Percentiles rank a stretch among this genome's conserved stretches.
Evolutionary conservation across 2,329 filamentous ascomycete genomes (phyloP).

Genomic region (Penicillium olsonii): DNA sequence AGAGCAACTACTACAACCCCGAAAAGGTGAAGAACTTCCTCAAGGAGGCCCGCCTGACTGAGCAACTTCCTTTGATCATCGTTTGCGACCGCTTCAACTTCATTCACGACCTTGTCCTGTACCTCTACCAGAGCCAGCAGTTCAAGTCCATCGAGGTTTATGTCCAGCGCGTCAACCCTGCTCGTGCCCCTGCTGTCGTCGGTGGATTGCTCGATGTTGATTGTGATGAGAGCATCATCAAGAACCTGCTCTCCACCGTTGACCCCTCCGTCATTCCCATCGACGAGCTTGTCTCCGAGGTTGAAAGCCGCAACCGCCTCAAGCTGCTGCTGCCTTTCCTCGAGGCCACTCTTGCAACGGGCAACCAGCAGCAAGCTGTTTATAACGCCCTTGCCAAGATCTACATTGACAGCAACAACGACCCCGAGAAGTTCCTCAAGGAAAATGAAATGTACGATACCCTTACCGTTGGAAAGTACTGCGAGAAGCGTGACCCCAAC

Average conservation of each 20-base stretch:
- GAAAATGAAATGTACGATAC: slow-evolving; percentile 98
- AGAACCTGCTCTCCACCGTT: slow-evolving; percentile 82
- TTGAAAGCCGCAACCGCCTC: slow-evolving; percentile 92
- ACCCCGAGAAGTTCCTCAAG: slow-evolving; percentile 95
- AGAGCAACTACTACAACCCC: slow-evolving; percentile 84
- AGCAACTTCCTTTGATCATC: slow-evolving; percentile 95
- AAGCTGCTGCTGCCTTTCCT: slow-evolving; percentile 96
- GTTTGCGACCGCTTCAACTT: slow-evolving; percentile 99
- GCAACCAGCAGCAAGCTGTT: slow-evolving; percentile 94
- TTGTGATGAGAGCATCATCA: slow-evolving; percentile 95
- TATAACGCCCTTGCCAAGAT: slow-evolving; percentile 99
- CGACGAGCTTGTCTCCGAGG: slow-evolving; percentile 88
- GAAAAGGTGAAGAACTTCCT: slow-evolving; percentile 99
- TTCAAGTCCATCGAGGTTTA: slow-evolving; percentile 99
- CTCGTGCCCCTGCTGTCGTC: slow-evolving; percentile 86
- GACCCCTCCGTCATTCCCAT: slow-evolving; percentile 85
- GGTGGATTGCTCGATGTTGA: slow-evolving; percentile 94
- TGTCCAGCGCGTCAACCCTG: slow-evolving; percentile 93
- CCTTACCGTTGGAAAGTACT: slow-evolving; percentile 91
- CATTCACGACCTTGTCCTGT: slow-evolving; percentile 92
- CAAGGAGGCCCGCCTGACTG: slow-evolving; percentile 88
- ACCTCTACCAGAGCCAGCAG: slow-evolving; percentile 98
- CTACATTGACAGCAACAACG: slow-evolving; percentile 98
- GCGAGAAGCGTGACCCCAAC: slow-evolving; percentile 96
- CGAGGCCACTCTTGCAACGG: slow-evolving; percentile 82